A percentile compares a stretch with the other conserved stretches of the same genome.
Conservation (phyloP, 75 land plant genomes). For the Picea glauca region DNA sequence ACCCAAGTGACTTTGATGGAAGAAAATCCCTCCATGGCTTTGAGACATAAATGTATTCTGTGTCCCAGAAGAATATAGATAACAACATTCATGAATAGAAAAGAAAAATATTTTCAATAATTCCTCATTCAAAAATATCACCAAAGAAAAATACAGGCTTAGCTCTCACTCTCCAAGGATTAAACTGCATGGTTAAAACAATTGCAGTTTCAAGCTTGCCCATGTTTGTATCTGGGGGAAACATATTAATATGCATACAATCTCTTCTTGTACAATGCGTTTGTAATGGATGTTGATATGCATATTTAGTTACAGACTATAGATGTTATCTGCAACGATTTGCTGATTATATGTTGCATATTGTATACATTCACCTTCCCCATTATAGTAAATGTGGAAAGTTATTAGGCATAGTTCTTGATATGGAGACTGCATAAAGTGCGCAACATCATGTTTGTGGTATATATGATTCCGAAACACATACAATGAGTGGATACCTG, state of each 20-base stretch:
- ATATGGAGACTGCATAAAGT: not conserved
- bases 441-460: not conserved
- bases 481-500: not conserved
- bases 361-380: not conserved
- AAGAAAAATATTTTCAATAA: not conserved
- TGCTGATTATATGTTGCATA: not conserved
- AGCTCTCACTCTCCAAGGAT: not conserved
- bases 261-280: not conserved
- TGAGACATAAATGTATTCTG: not conserved
- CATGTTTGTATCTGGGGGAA: not conserved
- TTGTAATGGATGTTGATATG: not conserved
- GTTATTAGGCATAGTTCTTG: not conserved
- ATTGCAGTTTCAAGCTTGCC: not conserved
- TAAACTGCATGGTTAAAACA: not conserved
- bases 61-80: too few relatives aligned
- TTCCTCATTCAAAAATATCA: not conserved
- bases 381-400: not conserved
- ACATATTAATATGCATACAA: not conserved
- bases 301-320: not conserved
- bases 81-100: not conserved
- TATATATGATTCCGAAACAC: not conserved
- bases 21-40: not conserved
- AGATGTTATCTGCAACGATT: not conserved
- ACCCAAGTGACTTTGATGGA: not conserved
- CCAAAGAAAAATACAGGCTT: not conserved